A percentile compares a stretch with the other conserved stretches of the same genome.
phyloP scores from a whole-genome alignment of 163 green algal genomes.

The Prototheca wickerhamii region DNA sequence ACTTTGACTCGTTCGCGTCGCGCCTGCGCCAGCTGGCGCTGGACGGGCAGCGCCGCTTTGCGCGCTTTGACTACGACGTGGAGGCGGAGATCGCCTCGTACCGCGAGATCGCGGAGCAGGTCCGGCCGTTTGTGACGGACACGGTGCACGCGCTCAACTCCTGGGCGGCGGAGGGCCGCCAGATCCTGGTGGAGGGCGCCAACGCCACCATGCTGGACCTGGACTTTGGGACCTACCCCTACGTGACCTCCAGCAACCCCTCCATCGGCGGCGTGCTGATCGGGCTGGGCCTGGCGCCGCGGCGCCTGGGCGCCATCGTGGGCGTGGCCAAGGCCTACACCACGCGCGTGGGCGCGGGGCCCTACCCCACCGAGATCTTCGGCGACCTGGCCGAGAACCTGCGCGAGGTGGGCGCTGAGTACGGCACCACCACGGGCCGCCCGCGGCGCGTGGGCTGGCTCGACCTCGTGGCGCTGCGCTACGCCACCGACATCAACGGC shows the following conservation, averaged over 20 bases:
- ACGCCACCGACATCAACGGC: conserved; percentile 84
- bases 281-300: conserved; percentile 87
- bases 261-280: conserved; percentile 82
- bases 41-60: conserved; percentile 76
- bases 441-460: conserved; percentile 94
- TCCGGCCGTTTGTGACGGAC: conserved; percentile 66
- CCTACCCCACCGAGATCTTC: conserved; percentile 96
- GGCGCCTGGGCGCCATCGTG: conserved; percentile 78
- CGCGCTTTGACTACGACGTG: conserved; percentile 72
- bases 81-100: conserved; percentile 85
- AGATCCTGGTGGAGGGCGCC: conserved; percentile 93
- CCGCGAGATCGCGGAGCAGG: conserved; percentile 38
- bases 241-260: conserved; percentile 92
- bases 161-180: conserved; percentile 52
- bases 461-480: conserved; percentile 92
- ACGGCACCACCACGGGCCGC: conserved; percentile 95
- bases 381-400: conserved; percentile 83
- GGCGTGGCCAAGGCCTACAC: conserved; percentile 99
- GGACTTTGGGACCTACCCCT: conserved; percentile 99
- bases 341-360: conserved; percentile 92
- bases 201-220: conserved; percentile 99
- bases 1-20: conserved; percentile 49
- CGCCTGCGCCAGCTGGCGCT: conserved; percentile 64
- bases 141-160: conserved; percentile 30
- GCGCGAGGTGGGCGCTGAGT: conserved; percentile 80